Evolutionary conservation across 2,329 filamentous ascomycete genomes (phyloP).

Genomic region (Pseudonectria buxi): DNA sequence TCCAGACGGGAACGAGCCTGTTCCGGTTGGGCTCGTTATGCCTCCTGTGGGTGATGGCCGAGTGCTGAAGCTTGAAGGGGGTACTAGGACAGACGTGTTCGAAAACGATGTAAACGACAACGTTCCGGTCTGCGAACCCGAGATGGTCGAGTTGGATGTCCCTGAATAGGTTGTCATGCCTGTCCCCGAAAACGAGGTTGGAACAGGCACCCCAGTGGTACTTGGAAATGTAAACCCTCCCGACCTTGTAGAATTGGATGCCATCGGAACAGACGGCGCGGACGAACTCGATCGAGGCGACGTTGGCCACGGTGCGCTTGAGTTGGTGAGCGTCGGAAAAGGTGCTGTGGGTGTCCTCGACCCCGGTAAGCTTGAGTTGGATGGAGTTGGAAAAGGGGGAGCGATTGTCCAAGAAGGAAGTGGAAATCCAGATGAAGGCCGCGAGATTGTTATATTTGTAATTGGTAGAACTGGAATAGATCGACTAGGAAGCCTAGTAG

Average conservation of each 20-base stretch:
- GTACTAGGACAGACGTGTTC: slow-evolving; percentile 10
- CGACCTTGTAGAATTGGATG: slow-evolving; percentile 7
- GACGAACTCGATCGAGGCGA: background rate
- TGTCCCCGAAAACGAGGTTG: slow-evolving; percentile 5
- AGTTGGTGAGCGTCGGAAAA: background rate
- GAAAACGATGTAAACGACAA: slow-evolving; percentile 1
- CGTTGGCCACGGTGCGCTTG: background rate
- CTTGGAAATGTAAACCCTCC: background rate
- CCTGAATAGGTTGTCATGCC: slow-evolving; percentile 1
- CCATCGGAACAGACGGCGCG: background rate
- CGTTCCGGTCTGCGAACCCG: background rate
- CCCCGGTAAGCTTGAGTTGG: background rate
- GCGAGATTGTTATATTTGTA: background rate
- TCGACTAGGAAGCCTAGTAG: background rate
- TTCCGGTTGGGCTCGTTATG: slow-evolving; percentile 7
- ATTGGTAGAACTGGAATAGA: background rate
- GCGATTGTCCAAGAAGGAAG: background rate
- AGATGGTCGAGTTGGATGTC: slow-evolving; percentile 1
- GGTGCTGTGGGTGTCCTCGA: background rate
- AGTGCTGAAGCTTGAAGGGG: background rate
- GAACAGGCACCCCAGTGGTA: background rate
- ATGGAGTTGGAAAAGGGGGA: slow-evolving; percentile 1
- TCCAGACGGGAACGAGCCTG: slow-evolving; percentile 8
- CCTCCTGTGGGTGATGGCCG: slow-evolving; percentile 6
- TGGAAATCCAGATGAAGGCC: background rate